Percentiles rank a stretch among this genome's conserved stretches.
Conservation (phyloP, 2,329 filamentous ascomycete species). For the Pyricularia grisea region DNA sequence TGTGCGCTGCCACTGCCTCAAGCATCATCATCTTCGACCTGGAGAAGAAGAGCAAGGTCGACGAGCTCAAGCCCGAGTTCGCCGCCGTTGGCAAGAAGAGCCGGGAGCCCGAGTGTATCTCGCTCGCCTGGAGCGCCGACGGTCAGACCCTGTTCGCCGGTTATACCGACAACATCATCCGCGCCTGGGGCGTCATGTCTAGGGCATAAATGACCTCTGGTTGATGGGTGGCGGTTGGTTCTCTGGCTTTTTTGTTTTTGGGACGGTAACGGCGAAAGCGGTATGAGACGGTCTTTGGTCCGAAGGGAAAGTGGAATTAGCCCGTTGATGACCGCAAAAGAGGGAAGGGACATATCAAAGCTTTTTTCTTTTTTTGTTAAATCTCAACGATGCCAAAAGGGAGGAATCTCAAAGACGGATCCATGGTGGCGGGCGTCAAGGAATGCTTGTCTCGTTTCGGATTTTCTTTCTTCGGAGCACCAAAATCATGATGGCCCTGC, state of each 20-base stretch:
- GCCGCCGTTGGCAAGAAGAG: conserved; percentile 96
- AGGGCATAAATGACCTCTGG: conserved; percentile 55
- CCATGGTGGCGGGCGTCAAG: conserved; percentile 24
- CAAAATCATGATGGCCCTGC: conserved; percentile 3
- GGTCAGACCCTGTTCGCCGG: conserved; percentile 99
- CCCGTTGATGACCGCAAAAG: conserved; percentile 1
- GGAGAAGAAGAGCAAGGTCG: conserved; percentile 99
- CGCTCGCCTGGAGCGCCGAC: conserved; percentile 94
- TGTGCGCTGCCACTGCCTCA: conserved; percentile 93
- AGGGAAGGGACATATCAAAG: neutral
- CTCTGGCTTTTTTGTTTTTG: neutral
- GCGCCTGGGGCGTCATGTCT: conserved; percentile 96
- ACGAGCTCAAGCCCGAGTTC: conserved; percentile 99
- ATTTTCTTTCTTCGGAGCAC: conserved; percentile 15
- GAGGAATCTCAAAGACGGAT: conserved; percentile 9
- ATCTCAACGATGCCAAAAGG: conserved; percentile 5
- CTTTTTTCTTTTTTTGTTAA: conserved; percentile 7
- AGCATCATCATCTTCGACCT: conserved; percentile 99
- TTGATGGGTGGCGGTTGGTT: neutral
- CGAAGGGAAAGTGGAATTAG: neutral
- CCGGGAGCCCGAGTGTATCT: conserved; percentile 96
- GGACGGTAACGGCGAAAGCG: conserved; percentile 1
- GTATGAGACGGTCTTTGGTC: neutral
- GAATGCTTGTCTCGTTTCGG: conserved; percentile 24
- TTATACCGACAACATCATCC: conserved; percentile 99